These are phyloP conservation scores for Phylloporus sp. DNA, from an alignment of 768 basidiomycete species.

Conservation along the genomic window DNA sequence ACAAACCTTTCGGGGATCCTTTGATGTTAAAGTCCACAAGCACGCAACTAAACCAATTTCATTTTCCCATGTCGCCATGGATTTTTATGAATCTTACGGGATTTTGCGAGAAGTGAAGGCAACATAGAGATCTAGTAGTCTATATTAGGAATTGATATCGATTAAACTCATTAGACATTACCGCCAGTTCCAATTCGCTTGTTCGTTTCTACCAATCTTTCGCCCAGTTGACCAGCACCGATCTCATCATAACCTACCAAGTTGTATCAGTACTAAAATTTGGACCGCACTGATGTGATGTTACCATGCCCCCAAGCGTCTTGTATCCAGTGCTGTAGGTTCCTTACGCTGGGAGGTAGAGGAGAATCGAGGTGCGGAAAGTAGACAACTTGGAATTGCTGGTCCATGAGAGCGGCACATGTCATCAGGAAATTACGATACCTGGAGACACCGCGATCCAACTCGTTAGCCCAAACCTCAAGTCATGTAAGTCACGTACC, in stretches of 20 bases:
- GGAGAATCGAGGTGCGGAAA: constrained; percentile 55
- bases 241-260: constrained; percentile 64
- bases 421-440: constrained; percentile 84
- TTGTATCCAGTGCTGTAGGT: constrained; percentile 78
- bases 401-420: constrained; percentile 68
- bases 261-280: background rate
- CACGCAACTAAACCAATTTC: constrained; percentile 39
- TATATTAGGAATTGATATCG: background rate
- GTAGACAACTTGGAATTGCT: constrained; percentile 59
- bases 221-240: constrained; percentile 59
- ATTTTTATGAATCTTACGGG: constrained; percentile 52
- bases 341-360: constrained; percentile 61
- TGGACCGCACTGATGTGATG: background rate
- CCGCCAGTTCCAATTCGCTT: constrained; percentile 86
- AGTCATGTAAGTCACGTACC: constrained; percentile 36
- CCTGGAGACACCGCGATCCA: constrained; percentile 34
- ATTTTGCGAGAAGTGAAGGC: constrained; percentile 78
- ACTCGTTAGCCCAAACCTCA: background rate
- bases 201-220: constrained; percentile 46
- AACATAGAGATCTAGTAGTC: constrained; percentile 60
- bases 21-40: constrained; percentile 64
- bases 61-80: background rate
- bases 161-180: constrained; percentile 23
- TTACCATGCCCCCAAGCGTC: constrained; percentile 72
- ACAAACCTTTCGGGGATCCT: constrained; percentile 42